Evolutionary conservation across 768 basidiomycete genomes (phyloP), one percentile per base, ranked within the genome.

Genomic region (Glaciozyma antarctica): DNA sequence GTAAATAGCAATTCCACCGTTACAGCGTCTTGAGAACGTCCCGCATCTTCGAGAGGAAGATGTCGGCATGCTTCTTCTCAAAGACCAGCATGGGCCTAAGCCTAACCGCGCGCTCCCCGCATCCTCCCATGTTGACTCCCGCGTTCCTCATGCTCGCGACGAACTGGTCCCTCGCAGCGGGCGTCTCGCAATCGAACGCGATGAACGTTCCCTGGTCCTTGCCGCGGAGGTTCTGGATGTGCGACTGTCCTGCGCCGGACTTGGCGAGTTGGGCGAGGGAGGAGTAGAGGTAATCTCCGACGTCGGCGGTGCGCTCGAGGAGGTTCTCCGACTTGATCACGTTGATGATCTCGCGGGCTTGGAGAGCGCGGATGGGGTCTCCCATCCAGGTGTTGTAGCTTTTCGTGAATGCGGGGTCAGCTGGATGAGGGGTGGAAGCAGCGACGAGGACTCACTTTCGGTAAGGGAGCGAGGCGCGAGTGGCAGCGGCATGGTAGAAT

Each of bases 51-150:
- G 54, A 45, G 9, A 67, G 43, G 41, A 67, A 60, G 54, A 67
- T 43, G 15, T 59, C 57, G 16, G 56, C 65, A 58, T 78, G 76
- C 34, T 68, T 63, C 58, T 76, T 66, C 13, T 73, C 76, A 68
- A 79, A 79, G 44, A 76, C 51, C 44, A 71, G 60, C 70, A 71
- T 69, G 5, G 67, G 65, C 32, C 70, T 38, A 15, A 73, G 62
- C 12, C 72, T 48, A 5, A 73, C 65, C 32, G 72, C 56, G 12
- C 61, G 28, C 15, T 72, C 71, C 8, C 75, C 75, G 47, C 75
- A 74, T 1, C 76, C 78, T 28, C 76, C 79, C 64, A 78, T 76
- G 30, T 77, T 72, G 47, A 79, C 75, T 44, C 79, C 79, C 22
- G 69, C 58, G 28, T 63, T 57, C 60, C 75, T 71, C 73, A 78